Evolutionary conservation across 805 yeast species (phyloP).

Genomic region (Metschnikowia amazonensis): DNA sequence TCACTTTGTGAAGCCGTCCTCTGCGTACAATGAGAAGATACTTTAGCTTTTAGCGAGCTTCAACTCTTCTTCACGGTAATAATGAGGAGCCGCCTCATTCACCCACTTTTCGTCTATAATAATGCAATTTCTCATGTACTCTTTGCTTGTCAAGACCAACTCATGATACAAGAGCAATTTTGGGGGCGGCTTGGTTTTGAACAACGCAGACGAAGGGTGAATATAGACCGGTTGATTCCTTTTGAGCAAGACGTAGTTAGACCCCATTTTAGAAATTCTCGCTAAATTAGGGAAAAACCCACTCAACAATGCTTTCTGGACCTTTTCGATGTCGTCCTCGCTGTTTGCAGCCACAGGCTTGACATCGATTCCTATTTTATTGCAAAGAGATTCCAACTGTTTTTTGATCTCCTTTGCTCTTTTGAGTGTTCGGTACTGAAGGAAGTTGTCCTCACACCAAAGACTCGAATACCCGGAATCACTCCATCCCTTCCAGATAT

Average conservation of each 20-base stretch:
- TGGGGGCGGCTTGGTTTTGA: conserved; percentile 65
- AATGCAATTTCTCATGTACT: conserved; percentile 80
- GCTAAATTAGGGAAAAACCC: conserved; percentile 73
- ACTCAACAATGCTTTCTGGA: conserved; percentile 56
- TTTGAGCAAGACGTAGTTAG: conserved; percentile 61
- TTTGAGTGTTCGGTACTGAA: conserved; percentile 69
- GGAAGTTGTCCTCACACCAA: conserved; percentile 84
- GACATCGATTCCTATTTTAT: conserved; percentile 42
- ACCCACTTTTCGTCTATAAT: conserved; percentile 73
- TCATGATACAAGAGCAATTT: conserved; percentile 76
- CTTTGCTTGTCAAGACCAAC: conserved; percentile 77
- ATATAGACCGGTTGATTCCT: conserved; percentile 70
- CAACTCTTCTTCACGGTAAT: conserved; percentile 28
- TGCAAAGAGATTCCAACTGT: conserved; percentile 63
- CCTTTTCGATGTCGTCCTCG: conserved; percentile 20
- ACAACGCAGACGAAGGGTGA: conserved; percentile 82
- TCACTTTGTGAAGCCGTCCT: not conserved
- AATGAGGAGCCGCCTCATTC: conserved; percentile 69
- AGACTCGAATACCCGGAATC: conserved; percentile 60
- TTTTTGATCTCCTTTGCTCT: conserved; percentile 67
- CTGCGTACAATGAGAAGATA: not conserved
- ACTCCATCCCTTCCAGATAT: conserved; percentile 75
- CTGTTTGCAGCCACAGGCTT: conserved; percentile 6
- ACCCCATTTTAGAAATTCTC: conserved; percentile 56
- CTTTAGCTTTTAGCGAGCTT: conserved; percentile 1